Base-by-base conservation (phyloP, 2,329 filamentous ascomycete genomes). In the Trichoderma polysporum region DNA sequence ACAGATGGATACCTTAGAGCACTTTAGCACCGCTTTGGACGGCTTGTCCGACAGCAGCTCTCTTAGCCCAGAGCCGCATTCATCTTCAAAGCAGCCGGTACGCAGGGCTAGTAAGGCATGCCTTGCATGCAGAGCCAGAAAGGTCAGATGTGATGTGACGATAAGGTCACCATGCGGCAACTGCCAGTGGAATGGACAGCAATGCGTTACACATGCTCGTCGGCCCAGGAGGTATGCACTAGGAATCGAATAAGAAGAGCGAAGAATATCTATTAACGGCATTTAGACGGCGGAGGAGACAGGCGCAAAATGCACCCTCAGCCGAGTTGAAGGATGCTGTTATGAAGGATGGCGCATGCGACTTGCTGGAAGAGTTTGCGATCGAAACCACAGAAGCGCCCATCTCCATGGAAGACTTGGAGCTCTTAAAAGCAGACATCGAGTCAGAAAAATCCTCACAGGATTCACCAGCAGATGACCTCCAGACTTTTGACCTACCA, bases 101-200 rank as follows among this genome's bases (percentile, higher is more conserved):
- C 61, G 61, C 15, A 64, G 61, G 27, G 61, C 61, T 33, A 64
- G 61, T 37, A 64, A 64, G n/a, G 61, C 61, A 6, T 64, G 61
- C 15, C 37, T 64, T 12, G 61, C 61, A 47, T 64, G 61, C 29
- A 54, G 61, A 19, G 61, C 61, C 5, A 54, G 61, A 37, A 64
- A 64, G 37, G 61, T 64, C 37, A 64, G 61, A 56, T 64, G 61
- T 5, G 61, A 64, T 27, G 61, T 64, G 27, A 64, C 61, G 2
- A 27, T 64, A 37, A 29, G 61, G 22, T 64, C 61, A 8, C 61
- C 61, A 10, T 64, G 61, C n/a, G 61, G 61, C 27, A 64, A 64
- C 19, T 64, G 61, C 1, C 61, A 64, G 29, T 64, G 61, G 61
- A 64, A 64, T 15, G 61, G 49, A 15, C 61, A 64, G 37, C 61